A percentile compares a stretch with the other conserved stretches of the same genome.
Conservation (phyloP, 257 asterid species). For the Verbena officinalis region DNA sequence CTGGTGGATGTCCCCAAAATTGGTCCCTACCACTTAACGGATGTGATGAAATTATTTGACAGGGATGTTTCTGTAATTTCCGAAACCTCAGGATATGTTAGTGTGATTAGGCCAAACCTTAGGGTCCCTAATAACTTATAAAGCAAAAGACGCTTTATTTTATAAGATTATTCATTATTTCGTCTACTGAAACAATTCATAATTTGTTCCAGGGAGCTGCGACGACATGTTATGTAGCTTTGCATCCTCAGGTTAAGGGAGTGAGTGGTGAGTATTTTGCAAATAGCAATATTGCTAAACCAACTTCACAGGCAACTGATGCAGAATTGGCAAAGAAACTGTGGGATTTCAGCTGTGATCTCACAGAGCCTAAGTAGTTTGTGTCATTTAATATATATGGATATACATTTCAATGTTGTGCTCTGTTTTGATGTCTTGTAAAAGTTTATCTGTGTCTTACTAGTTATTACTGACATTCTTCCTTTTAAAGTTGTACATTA, state of each 20-base stretch:
- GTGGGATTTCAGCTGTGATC: constrained; percentile 71
- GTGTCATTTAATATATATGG: neutral
- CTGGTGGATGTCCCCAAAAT: no score
- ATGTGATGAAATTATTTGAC: no score
- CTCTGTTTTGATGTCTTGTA: neutral
- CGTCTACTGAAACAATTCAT: constrained; percentile 1
- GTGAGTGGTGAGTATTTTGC: constrained; percentile 69
- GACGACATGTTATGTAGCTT: constrained; percentile 71
- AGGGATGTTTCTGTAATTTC: no score
- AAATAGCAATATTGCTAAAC: constrained; percentile 44
- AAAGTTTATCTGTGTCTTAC: neutral
- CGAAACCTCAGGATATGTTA: no score
- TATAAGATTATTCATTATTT: neutral
- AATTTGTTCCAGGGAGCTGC: constrained; percentile 53
- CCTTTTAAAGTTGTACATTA: neutral
- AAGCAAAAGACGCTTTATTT: no score
- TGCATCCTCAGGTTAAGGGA: constrained; percentile 71
- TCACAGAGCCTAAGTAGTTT: constrained; percentile 44
- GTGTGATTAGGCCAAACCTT: no score
- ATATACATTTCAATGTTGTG: neutral
- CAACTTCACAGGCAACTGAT: constrained; percentile 45
- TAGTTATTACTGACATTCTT: neutral
- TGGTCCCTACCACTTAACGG: no score
- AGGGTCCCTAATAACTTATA: no score
- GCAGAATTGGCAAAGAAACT: constrained; percentile 65